Evolutionary conservation across 176 grass and related monocot species (phyloP), one percentile per base, ranked within the genome.

Genomic region (Aegilops sharonensis): DNA sequence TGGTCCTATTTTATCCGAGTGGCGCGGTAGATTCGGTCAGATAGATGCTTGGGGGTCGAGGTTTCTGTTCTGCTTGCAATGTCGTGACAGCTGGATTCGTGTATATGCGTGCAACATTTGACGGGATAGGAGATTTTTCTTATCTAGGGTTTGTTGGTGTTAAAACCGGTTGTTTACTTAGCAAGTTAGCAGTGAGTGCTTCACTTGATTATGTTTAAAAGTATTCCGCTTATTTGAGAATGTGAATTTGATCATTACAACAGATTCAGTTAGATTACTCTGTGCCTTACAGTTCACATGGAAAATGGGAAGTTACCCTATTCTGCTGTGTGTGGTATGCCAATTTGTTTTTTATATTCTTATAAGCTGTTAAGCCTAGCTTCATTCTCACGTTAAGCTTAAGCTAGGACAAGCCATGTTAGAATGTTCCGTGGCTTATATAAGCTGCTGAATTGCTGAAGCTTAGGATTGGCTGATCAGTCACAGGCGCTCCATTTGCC

Each of bases 81-180:
- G 77, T 21, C 79, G 60, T 40, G 5, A 76, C 25, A 32, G 86
- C 37, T 68, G 3, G 68, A 52, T 40, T 62, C 8, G 35, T 32
- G 78, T 45, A 54, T 29, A 29, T 4, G 3, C 17, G 36, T 52
- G 62, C 52, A 61, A 12, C 25, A 48, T 76, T 45, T 68, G 21
- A 71, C 27, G 7, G 21, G 20, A 14, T 36, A 30, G 34, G 25
- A 11, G 18, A 7, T 12, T 23, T 66, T 50, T 80, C 11, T 48
- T 75, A 59, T 23, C 45, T 17, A 60, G 60, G 32, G 68, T 85
- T 85, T 85, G 68, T 61, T 78, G 21, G 8, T 18, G 64, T 39
- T 30, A 5, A 8, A 62, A 36, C 35, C 45, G 23, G 39, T 83
- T 12, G 11, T 60, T 73, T 20, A 17, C 34, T 20, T 2, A 12